These are phyloP conservation scores for Hypomyces perniciosus DNA, from an alignment of 2,329 filamentous ascomycete genomes.

Conservation along the genomic window DNA sequence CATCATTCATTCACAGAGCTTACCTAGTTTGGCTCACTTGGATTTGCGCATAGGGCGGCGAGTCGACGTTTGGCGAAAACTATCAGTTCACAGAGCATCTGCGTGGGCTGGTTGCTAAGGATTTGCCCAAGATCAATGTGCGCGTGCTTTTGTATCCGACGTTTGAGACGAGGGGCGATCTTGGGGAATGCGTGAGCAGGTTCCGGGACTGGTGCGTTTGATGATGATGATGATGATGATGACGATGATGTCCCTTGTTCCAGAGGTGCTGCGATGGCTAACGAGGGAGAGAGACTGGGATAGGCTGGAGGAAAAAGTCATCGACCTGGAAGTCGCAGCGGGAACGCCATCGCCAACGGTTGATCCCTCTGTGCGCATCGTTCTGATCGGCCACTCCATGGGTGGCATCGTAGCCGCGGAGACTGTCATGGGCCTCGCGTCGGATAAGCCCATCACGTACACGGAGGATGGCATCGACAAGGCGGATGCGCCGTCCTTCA, in stretches of 20 bases:
- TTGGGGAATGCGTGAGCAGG: slow-evolving; percentile 61
- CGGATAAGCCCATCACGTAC: slow-evolving; percentile 48
- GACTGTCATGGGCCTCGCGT: slow-evolving; percentile 66
- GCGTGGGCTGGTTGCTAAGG: slow-evolving; percentile 54
- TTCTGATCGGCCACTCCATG: slow-evolving; percentile 85
- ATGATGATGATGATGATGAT: background rate
- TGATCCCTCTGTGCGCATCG: slow-evolving; percentile 74
- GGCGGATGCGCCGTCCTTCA: slow-evolving; percentile 35
- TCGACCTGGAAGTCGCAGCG: slow-evolving; percentile 84
- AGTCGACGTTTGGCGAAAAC: slow-evolving; percentile 65
- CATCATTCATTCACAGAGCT: background rate
- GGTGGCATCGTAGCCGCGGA: slow-evolving; percentile 93
- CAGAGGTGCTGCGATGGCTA: too few relatives aligned
- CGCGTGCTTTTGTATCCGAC: slow-evolving; percentile 67
- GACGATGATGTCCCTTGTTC: too few relatives aligned
- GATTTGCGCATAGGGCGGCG: slow-evolving; percentile 52
- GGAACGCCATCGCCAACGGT: slow-evolving; percentile 76
- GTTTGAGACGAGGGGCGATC: slow-evolving; percentile 75
- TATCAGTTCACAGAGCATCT: slow-evolving; percentile 68
- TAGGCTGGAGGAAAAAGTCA: slow-evolving; percentile 85
- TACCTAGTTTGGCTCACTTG: slow-evolving; percentile 1
- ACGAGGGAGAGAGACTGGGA: background rate
- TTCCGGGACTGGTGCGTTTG: slow-evolving; percentile 65
- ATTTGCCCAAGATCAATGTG: slow-evolving; percentile 64
- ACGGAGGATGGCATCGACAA: slow-evolving; percentile 38